Base-by-base conservation (phyloP, 148 eudicot species). In the Cornus controversa region DNA sequence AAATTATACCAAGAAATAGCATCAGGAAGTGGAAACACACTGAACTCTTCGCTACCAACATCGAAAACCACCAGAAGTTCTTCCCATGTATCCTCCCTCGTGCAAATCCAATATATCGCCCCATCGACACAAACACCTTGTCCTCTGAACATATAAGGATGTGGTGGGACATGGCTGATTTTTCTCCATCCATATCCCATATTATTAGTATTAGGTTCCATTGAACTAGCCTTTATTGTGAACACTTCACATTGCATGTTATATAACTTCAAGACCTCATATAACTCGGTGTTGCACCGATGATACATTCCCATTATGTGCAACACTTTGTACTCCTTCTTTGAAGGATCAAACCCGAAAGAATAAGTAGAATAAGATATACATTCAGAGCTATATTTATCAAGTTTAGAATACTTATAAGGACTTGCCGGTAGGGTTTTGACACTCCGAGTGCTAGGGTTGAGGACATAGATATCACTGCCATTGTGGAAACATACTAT, bases 71-170 rank as follows among this genome's bases (percentile, higher is more conserved):
- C 20, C 60, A 54, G 3, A 54, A 54, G 5, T 54, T 16, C 20
- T 54, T 54, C 20, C 0, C 36, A 6, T 13, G 69, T 0, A 10
- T 8, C 34, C 31, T 26, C 34, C 31, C 13, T 27, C 36, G 3
- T 66, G 8, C 69, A 0, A 15, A 66, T 28, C 69, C 69, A 66
- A 66, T 66, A 37, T 26, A 27, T 66, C 1, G 20, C 36, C 0
- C 69, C n/a, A 66, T 66, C 24, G 29, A 65, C 69, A 66, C 2
- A 66, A 66, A 66, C 69, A 66, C 69, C 22, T 28, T 66, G 22
- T 15, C 6, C 36, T 65, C 28, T 65, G 2, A 66, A 28, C 45
- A 27, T 66, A 28, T 13, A 66, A 4, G 69, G 69, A 28, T 27
- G 28, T 10, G 69, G 69, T 10, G 69, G 69, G n/a, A 66, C 37